phyloP scores from a whole-genome alignment of 176 grass and related monocot species.

The Zoysia pacifica region DNA sequence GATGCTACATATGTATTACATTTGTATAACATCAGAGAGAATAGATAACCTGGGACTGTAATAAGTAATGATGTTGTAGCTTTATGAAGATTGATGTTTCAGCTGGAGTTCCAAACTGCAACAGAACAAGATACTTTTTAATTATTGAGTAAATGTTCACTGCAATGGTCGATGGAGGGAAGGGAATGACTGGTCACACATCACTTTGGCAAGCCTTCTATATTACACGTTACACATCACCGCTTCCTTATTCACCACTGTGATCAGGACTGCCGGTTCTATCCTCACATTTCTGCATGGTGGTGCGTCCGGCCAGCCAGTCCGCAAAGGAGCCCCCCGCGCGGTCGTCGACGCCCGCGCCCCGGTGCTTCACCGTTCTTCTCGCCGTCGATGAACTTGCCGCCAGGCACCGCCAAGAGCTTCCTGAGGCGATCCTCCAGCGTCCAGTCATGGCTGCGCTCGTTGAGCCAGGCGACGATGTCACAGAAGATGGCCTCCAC shows the following conservation, averaged over 20 bases:
- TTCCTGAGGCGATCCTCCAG: conserved; percentile 29
- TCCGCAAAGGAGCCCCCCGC: conserved; percentile 43
- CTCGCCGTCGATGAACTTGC: not conserved
- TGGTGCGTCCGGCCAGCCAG: conserved; percentile 63
- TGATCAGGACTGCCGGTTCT: conserved; percentile 1
- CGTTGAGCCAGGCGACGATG: conserved; percentile 72
- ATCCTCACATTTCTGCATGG: conserved; percentile 61
- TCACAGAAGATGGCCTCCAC: conserved; percentile 66
- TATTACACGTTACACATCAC: not conserved
- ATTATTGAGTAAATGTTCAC: not conserved
- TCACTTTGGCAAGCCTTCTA: not conserved
- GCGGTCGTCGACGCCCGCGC: conserved; percentile 3
- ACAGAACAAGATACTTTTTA: not conserved
- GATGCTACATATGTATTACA: not conserved
- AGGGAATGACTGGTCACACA: conserved; percentile 20
- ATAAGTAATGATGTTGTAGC: not conserved
- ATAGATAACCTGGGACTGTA: not conserved
- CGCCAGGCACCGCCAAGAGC: not conserved
- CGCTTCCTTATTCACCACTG: conserved; percentile 37
- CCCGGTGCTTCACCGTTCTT: not conserved
- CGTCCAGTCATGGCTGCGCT: conserved; percentile 49
- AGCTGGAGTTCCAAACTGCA: not conserved
- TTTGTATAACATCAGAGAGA: not conserved
- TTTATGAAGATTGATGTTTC: not conserved
- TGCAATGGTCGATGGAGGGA: not conserved